phyloP scores from a whole-genome alignment of 2,329 filamentous ascomycete species.

The Ascochyta pisi region DNA sequence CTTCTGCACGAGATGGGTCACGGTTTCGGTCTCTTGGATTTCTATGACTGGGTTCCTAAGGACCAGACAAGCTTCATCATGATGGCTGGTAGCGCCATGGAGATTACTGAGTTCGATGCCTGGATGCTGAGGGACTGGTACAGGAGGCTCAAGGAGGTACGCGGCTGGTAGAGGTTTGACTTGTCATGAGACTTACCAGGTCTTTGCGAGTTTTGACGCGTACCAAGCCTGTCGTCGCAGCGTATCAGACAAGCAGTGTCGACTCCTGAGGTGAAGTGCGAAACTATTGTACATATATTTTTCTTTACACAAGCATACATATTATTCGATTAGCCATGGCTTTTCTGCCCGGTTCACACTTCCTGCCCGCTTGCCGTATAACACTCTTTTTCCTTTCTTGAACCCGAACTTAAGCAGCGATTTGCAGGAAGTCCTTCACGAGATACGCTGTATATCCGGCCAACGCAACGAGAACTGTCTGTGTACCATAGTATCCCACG shows the following conservation, averaged over 20 bases:
- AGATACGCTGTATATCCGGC: constrained; percentile 43
- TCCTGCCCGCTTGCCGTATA: not conserved
- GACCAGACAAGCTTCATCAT: constrained; percentile 55
- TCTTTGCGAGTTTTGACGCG: not conserved
- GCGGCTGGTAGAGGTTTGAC: constrained; percentile 20
- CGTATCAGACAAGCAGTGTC: constrained; percentile 1
- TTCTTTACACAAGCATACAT: constrained; percentile 3
- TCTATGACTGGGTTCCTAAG: constrained; percentile 54
- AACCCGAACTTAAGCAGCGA: constrained; percentile 5
- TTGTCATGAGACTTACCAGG: not conserved
- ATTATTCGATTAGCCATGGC: not conserved
- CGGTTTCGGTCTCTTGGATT: constrained; percentile 51
- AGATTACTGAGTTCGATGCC: constrained; percentile 57
- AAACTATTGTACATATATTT: constrained; percentile 1
- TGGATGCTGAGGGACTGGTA: constrained; percentile 60
- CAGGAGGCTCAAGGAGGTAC: constrained; percentile 40
- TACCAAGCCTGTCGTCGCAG: not conserved
- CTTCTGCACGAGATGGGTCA: constrained; percentile 56
- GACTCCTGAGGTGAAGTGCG: not conserved
- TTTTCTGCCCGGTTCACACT: not conserved
- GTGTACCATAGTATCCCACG: constrained; percentile 42
- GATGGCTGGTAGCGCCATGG: constrained; percentile 52
- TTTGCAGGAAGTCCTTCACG: constrained; percentile 41
- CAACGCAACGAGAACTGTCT: constrained; percentile 35
- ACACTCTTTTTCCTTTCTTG: not conserved